These are phyloP conservation scores for Leccinum proliferum DNA, from an alignment of 1,284 basidiomycete genomes.

Conservation along the genomic window DNA sequence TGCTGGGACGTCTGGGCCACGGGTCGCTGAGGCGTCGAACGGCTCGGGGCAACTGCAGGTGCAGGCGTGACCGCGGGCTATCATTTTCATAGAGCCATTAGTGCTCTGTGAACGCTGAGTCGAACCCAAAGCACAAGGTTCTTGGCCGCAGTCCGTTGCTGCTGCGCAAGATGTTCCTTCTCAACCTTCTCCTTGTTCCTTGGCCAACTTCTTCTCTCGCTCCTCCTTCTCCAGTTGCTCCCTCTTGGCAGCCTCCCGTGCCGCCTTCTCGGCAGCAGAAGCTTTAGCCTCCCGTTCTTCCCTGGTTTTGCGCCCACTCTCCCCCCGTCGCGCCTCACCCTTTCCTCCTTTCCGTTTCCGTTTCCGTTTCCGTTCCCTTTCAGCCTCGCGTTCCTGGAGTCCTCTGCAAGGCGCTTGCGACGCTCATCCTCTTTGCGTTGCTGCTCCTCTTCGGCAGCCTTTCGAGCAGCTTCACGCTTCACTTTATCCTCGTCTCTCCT, in stretches of 20 bases:
- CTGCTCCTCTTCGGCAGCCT: conserved; percentile 76
- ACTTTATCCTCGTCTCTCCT: conserved; percentile 70
- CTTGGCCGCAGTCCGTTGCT: conserved; percentile 33
- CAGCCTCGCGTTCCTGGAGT: conserved; percentile 54
- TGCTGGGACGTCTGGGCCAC: conserved; percentile 28
- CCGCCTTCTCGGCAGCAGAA: conserved; percentile 45
- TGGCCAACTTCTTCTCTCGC: conserved; percentile 47
- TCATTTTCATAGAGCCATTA: conserved; percentile 47
- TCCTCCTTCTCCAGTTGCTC: conserved; percentile 63
- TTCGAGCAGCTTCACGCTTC: conserved; percentile 69
- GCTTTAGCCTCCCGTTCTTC: conserved; percentile 52
- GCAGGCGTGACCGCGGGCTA: conserved; percentile 31
- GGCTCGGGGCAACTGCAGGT: conserved; percentile 23
- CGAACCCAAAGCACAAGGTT: conserved; percentile 50
- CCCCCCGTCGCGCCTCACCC: conserved; percentile 54
- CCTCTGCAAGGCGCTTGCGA: conserved; percentile 66
- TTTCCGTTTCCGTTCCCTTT: conserved; percentile 57
- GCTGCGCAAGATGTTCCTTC: conserved; percentile 41
- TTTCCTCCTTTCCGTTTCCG: conserved; percentile 63
- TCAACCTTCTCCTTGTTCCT: conserved; percentile 56
- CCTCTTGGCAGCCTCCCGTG: conserved; percentile 37
- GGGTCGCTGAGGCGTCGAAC: conserved; percentile 30
- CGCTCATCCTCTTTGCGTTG: conserved; percentile 75
- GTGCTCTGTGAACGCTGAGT: conserved; percentile 36
- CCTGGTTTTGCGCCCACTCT: conserved; percentile 51